Percentiles rank a stretch among this genome's conserved stretches.
phyloP scores from a whole-genome alignment of 2,329 filamentous ascomycete species.

The Fonsecaea pedrosoi region DNA sequence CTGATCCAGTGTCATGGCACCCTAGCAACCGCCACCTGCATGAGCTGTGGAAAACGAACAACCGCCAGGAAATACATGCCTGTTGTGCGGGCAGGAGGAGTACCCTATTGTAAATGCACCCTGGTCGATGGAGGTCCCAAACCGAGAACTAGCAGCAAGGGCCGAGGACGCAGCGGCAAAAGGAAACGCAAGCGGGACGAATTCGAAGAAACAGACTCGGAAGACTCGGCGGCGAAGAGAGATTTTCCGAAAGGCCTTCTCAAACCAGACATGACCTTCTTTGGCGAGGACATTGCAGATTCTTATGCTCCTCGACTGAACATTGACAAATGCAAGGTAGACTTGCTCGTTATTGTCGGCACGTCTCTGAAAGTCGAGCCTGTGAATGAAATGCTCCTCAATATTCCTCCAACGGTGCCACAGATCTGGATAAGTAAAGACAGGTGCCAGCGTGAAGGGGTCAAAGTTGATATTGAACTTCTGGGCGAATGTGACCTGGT shows the following conservation, averaged over 20 bases:
- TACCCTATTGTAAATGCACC: constrained; percentile 70
- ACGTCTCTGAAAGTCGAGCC: constrained; percentile 95
- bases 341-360: constrained; percentile 93
- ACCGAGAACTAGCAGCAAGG: constrained; percentile 11
- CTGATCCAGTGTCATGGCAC: constrained; percentile 96
- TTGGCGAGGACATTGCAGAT: constrained; percentile 86
- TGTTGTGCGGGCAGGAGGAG: constrained; percentile 75
- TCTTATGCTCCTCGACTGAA: constrained; percentile 81
- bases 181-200: constrained; percentile 40
- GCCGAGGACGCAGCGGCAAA: constrained; percentile 26
- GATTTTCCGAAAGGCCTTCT: constrained; percentile 70
- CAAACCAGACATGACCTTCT: constrained; percentile 94
- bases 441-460: constrained; percentile 60
- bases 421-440: constrained; percentile 76
- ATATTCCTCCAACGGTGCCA: constrained; percentile 77
- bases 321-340: constrained; percentile 78
- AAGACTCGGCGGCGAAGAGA: constrained; percentile 67
- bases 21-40: constrained; percentile 89
- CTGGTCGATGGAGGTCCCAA: constrained; percentile 17
- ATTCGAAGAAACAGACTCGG: constrained; percentile 32
- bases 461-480: constrained; percentile 95
- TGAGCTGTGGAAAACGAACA: constrained; percentile 78
- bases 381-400: constrained; percentile 87
- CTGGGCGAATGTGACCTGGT: constrained; percentile 95
- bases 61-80: constrained; percentile 78